phyloP scores from a whole-genome alignment of 129 eudicot genomes.

The Dittrichia graveolens region DNA sequence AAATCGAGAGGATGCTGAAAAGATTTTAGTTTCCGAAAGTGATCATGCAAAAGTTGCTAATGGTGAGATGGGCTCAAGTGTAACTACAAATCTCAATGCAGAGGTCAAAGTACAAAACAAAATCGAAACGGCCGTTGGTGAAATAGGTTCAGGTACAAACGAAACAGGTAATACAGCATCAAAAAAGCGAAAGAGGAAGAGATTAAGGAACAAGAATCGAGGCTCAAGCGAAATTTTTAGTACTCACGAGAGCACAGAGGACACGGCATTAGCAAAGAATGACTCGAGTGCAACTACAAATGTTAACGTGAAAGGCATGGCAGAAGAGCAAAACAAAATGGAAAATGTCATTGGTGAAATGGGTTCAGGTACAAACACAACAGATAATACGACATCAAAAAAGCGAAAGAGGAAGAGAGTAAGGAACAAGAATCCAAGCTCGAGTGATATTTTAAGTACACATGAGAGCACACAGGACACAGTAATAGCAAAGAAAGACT shows the following conservation, averaged over 20 bases:
- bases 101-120: not conserved
- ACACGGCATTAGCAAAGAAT: not conserved
- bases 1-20: slow-evolving; percentile 9
- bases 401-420: slow-evolving; percentile 15
- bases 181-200: slow-evolving; percentile 15
- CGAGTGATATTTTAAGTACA: slow-evolving; percentile 18
- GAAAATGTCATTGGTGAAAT: slow-evolving; percentile 7
- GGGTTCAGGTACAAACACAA: slow-evolving; percentile 19
- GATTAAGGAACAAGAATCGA: slow-evolving; percentile 9
- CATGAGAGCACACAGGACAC: not conserved
- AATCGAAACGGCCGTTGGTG: not conserved
- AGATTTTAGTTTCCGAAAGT: no score
- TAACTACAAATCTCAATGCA: not conserved
- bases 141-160: not conserved
- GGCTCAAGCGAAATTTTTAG: slow-evolving; percentile 20
- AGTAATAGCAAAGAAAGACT: not conserved
- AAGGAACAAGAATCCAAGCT: slow-evolving; percentile 5
- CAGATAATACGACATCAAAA: not conserved
- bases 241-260: not conserved
- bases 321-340: slow-evolving; percentile 14
- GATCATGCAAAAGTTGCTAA: not conserved
- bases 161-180: not conserved
- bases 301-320: slow-evolving; percentile 10
- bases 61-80: not conserved
- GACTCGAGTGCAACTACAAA: not conserved